Evolutionary conservation across 2,329 filamentous ascomycete species (phyloP).

Genomic region (Helotiales sp.): DNA sequence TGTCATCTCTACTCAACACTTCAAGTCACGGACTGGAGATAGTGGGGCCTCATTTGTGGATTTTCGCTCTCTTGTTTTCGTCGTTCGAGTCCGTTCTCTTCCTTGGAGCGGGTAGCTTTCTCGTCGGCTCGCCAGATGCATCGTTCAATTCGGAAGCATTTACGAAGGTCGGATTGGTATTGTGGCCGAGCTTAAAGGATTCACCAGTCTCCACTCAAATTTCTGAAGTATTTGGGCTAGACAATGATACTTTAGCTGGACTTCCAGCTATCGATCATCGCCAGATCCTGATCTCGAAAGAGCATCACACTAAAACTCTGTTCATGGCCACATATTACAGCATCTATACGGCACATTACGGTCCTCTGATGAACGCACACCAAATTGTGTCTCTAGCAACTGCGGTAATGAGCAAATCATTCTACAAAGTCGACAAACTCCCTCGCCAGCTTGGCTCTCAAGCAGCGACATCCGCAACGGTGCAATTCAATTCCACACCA

Average conservation of each 20-base stretch:
- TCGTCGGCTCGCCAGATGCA: constrained; percentile 49
- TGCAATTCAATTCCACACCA: neutral
- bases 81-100: constrained; percentile 56
- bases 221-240: constrained; percentile 44
- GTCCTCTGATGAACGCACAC: constrained; percentile 18
- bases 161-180: constrained; percentile 50
- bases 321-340: constrained; percentile 57
- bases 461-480: neutral
- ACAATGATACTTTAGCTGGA: constrained; percentile 13
- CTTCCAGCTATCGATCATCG: constrained; percentile 49
- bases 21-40: constrained; percentile 44
- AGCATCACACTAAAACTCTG: constrained; percentile 47
- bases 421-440: neutral
- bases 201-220: constrained; percentile 47
- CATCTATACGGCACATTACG: constrained; percentile 45
- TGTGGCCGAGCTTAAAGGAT: constrained; percentile 55
- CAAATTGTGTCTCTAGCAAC: neutral
- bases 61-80: constrained; percentile 54
- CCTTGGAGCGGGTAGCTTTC: constrained; percentile 54
- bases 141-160: constrained; percentile 49
- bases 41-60: constrained; percentile 53
- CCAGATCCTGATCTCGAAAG: constrained; percentile 52
- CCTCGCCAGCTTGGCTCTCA: neutral
- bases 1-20: constrained; percentile 48
- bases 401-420: neutral